A percentile compares a stretch with the other conserved stretches of the same genome.
Evolutionary conservation across 1,284 basidiomycete genomes (phyloP).

Genomic region (Chalciporus sp.): DNA sequence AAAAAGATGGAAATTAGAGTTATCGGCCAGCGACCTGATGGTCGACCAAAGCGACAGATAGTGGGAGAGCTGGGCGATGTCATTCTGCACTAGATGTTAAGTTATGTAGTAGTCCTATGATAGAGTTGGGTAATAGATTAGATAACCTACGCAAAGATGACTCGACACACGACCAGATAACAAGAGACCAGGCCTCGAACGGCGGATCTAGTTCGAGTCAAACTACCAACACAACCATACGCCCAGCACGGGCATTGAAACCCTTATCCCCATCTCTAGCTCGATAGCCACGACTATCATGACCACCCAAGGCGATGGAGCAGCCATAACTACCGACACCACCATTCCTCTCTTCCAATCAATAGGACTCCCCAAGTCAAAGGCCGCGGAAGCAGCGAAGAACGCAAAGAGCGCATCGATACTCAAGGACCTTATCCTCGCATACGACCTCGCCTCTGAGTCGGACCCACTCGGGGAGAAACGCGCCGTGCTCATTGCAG

Average conservation of each 20-base stretch:
- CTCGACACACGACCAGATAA: not conserved
- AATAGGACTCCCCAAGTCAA: slow-evolving; percentile 78
- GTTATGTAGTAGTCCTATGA: slow-evolving; percentile 1
- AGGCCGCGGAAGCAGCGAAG: slow-evolving; percentile 84
- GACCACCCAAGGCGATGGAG: slow-evolving; percentile 10
- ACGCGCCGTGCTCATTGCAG: slow-evolving; percentile 73
- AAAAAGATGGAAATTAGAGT: slow-evolving; percentile 47
- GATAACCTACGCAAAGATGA: not conserved
- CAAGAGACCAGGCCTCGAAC: not conserved
- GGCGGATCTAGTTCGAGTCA: no score
- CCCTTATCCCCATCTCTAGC: not conserved
- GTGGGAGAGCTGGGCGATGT: slow-evolving; percentile 54
- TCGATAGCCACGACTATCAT: slow-evolving; percentile 8
- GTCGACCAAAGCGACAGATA: slow-evolving; percentile 47
- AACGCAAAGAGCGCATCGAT: slow-evolving; percentile 73
- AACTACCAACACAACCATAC: not conserved
- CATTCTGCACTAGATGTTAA: slow-evolving; percentile 38
- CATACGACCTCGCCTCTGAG: slow-evolving; percentile 48
- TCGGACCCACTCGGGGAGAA: slow-evolving; percentile 69
- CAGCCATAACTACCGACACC: slow-evolving; percentile 4
- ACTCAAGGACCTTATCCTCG: slow-evolving; percentile 73
- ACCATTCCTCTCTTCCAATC: slow-evolving; percentile 71
- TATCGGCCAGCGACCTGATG: slow-evolving; percentile 46
- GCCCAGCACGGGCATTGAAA: not conserved
- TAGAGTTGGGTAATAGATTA: slow-evolving; percentile 21